A percentile compares a stretch with the other conserved stretches of the same genome.
Evolutionary conservation across 768 basidiomycete genomes (phyloP).

Genomic region (Amyloporia xantha): DNA sequence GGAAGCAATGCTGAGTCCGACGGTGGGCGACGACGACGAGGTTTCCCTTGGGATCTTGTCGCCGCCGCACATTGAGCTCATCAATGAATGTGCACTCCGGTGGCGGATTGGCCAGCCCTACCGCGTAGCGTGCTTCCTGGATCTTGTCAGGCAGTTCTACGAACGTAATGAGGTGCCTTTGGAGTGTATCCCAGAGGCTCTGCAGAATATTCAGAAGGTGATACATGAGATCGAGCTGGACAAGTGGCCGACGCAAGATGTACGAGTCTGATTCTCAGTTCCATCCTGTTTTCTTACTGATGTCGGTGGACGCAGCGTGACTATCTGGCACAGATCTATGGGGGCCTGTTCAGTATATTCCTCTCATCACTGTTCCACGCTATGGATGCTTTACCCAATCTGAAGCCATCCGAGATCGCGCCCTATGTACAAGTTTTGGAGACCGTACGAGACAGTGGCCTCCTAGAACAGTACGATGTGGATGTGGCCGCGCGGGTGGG

Average conservation of each 20-base stretch:
- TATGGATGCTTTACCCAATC: conserved; percentile 66
- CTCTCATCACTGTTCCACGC: conserved; percentile 78
- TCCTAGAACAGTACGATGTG: conserved; percentile 67
- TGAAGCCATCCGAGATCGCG: conserved; percentile 66
- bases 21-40: conserved; percentile 92
- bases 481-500: conserved; percentile 61
- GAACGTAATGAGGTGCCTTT: conserved; percentile 87
- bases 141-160: conserved; percentile 80
- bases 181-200: conserved; percentile 90
- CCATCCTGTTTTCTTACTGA: background rate
- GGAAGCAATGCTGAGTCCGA: conserved; percentile 82
- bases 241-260: conserved; percentile 78
- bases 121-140: conserved; percentile 74
- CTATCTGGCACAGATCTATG: conserved; percentile 60
- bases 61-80: conserved; percentile 66
- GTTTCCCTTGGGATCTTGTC: conserved; percentile 91
- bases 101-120: conserved; percentile 86
- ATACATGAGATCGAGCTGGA: conserved; percentile 64
- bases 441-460: conserved; percentile 58
- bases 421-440: conserved; percentile 65
- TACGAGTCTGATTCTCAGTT: conserved; percentile 36
- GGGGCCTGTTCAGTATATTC: conserved; percentile 78
- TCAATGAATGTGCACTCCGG: conserved; percentile 81
- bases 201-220: conserved; percentile 65
- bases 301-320: conserved; percentile 44